Evolutionary conservation across 2,329 filamentous ascomycete genomes (phyloP).

Genomic region (Podosphaera fusca): DNA sequence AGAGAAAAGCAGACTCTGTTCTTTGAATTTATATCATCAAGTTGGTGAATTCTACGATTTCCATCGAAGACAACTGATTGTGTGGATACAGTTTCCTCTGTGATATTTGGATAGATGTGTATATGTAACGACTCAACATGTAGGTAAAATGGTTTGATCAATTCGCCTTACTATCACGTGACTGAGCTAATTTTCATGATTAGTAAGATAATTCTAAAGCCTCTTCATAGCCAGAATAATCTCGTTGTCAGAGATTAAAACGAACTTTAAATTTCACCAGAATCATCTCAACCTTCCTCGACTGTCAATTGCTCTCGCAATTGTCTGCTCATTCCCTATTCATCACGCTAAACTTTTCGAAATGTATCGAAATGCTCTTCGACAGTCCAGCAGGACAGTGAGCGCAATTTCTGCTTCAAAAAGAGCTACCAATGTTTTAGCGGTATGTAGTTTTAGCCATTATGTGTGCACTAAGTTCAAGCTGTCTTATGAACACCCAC

Average conservation of each 20-base stretch:
- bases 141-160: no score
- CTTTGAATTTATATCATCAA: no score
- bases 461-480: slow-evolving; percentile 11
- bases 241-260: not conserved
- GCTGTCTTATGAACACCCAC: slow-evolving; percentile 7
- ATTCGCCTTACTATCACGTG: not conserved
- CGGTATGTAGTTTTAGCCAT: slow-evolving; percentile 47
- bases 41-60: no score
- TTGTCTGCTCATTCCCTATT: slow-evolving; percentile 30
- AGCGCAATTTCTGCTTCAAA: slow-evolving; percentile 79
- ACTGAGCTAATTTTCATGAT: not conserved
- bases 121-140: no score
- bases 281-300: not conserved
- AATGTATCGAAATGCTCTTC: slow-evolving; percentile 98
- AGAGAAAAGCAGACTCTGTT: no score
- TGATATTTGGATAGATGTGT: no score
- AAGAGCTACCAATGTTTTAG: slow-evolving; percentile 43
- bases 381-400: slow-evolving; percentile 88
- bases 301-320: slow-evolving; percentile 32
- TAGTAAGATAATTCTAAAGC: not conserved
- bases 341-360: slow-evolving; percentile 29
- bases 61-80: no score
- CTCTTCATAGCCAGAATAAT: not conserved
- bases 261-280: not conserved
- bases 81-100: no score